phyloP scores from a whole-genome alignment of 2,329 filamentous ascomycete genomes.

The Phaeosphaeria sp. region DNA sequence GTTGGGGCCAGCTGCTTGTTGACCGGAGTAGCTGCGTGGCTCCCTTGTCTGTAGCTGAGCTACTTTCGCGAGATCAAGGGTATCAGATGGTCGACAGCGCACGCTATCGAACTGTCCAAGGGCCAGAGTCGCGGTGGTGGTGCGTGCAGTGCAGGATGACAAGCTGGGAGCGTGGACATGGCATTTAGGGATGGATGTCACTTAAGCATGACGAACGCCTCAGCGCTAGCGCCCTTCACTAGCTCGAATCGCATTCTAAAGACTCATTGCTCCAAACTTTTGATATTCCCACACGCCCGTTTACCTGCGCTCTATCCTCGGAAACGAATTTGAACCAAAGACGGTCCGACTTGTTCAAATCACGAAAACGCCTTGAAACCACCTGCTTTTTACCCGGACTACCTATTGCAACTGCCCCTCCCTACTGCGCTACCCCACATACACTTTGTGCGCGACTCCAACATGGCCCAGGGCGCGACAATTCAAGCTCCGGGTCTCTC shows the following conservation, averaged over 20 bases:
- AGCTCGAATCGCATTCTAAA: slow-evolving; percentile 3
- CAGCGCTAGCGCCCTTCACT: not conserved
- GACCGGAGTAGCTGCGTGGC: slow-evolving; percentile 6
- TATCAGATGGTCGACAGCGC: not conserved
- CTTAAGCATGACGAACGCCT: slow-evolving; percentile 7
- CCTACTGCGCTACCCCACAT: slow-evolving; percentile 15
- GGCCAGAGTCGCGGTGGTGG: not conserved
- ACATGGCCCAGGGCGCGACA: slow-evolving; percentile 36
- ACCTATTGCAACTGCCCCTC: slow-evolving; percentile 21
- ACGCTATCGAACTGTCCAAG: not conserved
- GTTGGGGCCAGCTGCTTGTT: slow-evolving; percentile 7
- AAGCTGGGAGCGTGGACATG: not conserved
- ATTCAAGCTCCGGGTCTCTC: slow-evolving; percentile 72
- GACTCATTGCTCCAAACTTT: slow-evolving; percentile 1
- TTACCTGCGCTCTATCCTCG: not conserved
- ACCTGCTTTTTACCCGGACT: not conserved
- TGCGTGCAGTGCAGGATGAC: not conserved
- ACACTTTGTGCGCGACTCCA: not conserved
- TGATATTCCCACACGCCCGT: not conserved
- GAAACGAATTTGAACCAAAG: not conserved
- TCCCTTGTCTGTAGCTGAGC: slow-evolving; percentile 3
- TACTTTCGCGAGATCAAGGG: not conserved
- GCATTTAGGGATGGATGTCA: not conserved
- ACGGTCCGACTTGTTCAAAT: not conserved
- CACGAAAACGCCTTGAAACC: not conserved